Evolutionary conservation across 164 flowering plant species (phyloP), one percentile per base, ranked within the genome.

Genomic region (Aristolochia contorta): DNA sequence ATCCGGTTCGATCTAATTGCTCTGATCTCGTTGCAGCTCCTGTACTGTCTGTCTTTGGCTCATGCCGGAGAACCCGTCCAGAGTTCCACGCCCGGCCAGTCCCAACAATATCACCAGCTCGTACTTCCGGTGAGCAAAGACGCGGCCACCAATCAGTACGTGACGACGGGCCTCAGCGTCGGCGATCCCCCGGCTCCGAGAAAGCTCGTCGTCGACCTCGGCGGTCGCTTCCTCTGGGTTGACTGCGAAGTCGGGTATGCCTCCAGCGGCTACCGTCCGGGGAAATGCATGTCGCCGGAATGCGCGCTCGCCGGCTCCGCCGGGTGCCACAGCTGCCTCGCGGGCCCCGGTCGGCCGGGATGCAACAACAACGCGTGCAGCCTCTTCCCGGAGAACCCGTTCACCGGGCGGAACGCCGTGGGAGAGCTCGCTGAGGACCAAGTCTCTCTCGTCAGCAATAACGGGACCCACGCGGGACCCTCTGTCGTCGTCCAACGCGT

Each of bases 361-460:
- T 63, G 67, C 66, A 52, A 27, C 69, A 52, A 51, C 56, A 54
- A 60, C 46, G 55, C 72, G 25, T 69, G 72, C 27, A 23, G 61
- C 22, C 19, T 56, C 23, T 48, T 14, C 16, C 68, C 65, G 8
- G 56, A 45, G n/a, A 65, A 65, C 54, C 21, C 62, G 2, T 16
- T 58, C 33, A 53, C 56, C 12, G 9, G 15, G 16, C 25, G 16
- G 0, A 32, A 50, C 9, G 46, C 69, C 30, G 14, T 41, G 16
- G 72, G 72, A 4, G 69, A 69, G 20, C 53, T 65, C 13, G 51
- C 48, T 12, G 22, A 60, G 16, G 72, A 69, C 46, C 25, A 41
- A 19, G 8, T 69, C 25, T n/a, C 60, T n/a, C n/a, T 69, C 12
- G 62, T 32, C 10, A 32, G 62, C 16, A 55, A 57, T 0, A 53